Base-by-base conservation (phyloP, 768 basidiomycete species). In the Terana coerulea region DNA sequence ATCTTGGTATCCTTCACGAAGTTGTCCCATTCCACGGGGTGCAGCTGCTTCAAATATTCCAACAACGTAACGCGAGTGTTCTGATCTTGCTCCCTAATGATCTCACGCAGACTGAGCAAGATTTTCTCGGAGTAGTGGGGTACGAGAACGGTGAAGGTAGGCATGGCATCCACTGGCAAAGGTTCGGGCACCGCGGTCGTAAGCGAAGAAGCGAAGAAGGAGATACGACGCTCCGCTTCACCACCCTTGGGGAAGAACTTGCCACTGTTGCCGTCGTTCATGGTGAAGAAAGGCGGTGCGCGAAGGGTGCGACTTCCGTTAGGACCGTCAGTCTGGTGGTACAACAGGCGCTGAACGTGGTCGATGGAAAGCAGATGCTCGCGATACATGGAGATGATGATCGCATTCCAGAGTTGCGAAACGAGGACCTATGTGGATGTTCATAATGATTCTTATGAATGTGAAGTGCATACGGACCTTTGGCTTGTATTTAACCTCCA, bases 1-100 rank as follows among this genome's bases (percentile, higher is more conserved):
- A 99, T 99, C 77, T 98, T 99, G 56, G 97, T 99, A 64, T 99
- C 97, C 75, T 95, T 94, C 60, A 99, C 97, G 64, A 99, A 99
- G 69, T 99, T 99, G 73, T 98, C 97, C 97, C 97, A 99, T 67
- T 99, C 97, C 52, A 98, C 79, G 17, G 97, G 95, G 66, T 98
- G 97, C 41, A 99, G 77, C 67, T 99, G 97, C 71, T 99, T 99
- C 67, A 98, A 75, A 69, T 99, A 99, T 70, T 99, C 97, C 51
- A 99, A 79, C 21, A 98, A 76, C 8, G 97, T 99, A 51, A 99
- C 97, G 3, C 97, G 91, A 7, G 95, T 98, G 65, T 82, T 95
- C 64, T 88, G 86, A 63, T 98, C 95, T 66, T 98, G 95, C 69
- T 99, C 97, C 51, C 95, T 84, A 57, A 99, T 99, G 61, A 99